phyloP scores from a whole-genome alignment of 2,329 filamentous ascomycete genomes.

The Tolypocladium tropicale region DNA sequence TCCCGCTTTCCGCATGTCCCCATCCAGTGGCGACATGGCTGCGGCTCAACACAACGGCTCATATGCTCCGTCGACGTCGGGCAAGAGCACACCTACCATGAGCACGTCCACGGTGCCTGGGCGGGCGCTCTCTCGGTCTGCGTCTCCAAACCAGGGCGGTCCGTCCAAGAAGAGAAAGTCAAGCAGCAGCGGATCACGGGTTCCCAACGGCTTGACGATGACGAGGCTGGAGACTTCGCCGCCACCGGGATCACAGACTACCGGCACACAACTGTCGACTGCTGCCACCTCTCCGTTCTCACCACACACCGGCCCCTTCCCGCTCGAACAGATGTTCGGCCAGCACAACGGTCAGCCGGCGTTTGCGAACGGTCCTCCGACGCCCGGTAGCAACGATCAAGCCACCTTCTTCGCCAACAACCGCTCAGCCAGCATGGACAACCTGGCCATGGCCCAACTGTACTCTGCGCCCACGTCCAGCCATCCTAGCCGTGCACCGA shows the following conservation, averaged over 20 bases:
- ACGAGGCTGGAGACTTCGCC: constrained; percentile 60
- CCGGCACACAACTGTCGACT: constrained; percentile 24
- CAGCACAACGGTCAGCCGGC: constrained; percentile 25
- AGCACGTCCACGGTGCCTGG: constrained; percentile 7
- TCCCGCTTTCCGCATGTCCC: constrained; percentile 42
- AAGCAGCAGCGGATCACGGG: constrained; percentile 51
- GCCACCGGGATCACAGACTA: constrained; percentile 25
- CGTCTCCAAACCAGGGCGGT: constrained; percentile 57
- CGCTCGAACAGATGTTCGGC: constrained; percentile 35
- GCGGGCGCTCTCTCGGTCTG: constrained; percentile 54
- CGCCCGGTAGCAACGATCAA: constrained; percentile 55
- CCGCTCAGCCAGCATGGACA: constrained; percentile 56
- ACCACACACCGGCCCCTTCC: constrained; percentile 33
- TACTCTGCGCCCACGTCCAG: constrained; percentile 64
- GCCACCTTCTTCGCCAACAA: constrained; percentile 44
- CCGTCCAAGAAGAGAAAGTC: constrained; percentile 78
- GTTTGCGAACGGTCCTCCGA: constrained; percentile 51
- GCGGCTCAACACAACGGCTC: constrained; percentile 37
- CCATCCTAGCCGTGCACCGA: constrained; percentile 69
- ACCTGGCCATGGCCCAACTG: constrained; percentile 50
- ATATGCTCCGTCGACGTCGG: constrained; percentile 19
- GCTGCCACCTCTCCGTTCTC: constrained; percentile 43
- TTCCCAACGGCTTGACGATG: constrained; percentile 70
- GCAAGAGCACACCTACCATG: constrained; percentile 20
- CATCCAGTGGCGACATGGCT: constrained; percentile 54